Base-by-base conservation (phyloP, 208 protist genomes). In the Leishmania gerbilli region DNA sequence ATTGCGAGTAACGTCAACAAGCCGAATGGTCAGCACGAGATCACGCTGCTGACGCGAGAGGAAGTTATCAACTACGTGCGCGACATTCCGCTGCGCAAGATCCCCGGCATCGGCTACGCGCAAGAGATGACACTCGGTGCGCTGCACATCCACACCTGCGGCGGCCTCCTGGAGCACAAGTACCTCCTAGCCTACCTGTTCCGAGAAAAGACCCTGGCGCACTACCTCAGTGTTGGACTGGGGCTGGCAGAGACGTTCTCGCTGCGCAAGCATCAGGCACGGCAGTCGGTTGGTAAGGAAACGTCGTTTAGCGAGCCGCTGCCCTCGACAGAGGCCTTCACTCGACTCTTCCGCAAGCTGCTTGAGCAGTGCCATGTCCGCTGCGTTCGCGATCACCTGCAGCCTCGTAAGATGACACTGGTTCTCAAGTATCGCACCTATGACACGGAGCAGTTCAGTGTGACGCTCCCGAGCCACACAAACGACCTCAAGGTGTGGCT, bases 1-100 rank as follows among this genome's bases (percentile, higher is more conserved):
- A 97, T 99, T 58, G 93, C 91, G 27, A 93, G 94, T 53, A 98
- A 99, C 84, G 86, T 95, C 45, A 97, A 98, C 81, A 99, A 99
- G 84, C 98, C 98, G 21, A 97, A 99, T 80, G 98, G 97, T 3
- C 97, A 99, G 87, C 96, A 97, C 77, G 92, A 96, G 69, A 91
- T 97, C 69, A 83, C 84, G 21, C 88, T 97, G 68, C 83, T 85
- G n/a, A 92, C 85, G 49, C 89, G 90, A n/a, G 88, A 96, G 79
- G 91, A 97, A 21, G 84, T 97, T 24, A 86, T 98, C 15, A 71
- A 80, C 13, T 97, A 96, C 84, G 79, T 98, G 47, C 88, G 88
- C 56, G 84, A 90, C 49, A 88, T 98, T 42, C 90, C 90, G 51
- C 88, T 97, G 27, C 91, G 95, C 51, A 88, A 93, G 79, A 91